Evolutionary conservation across 768 basidiomycete genomes (phyloP), one percentile per base, ranked within the genome.

Genomic region (Cubamyces lactineus): DNA sequence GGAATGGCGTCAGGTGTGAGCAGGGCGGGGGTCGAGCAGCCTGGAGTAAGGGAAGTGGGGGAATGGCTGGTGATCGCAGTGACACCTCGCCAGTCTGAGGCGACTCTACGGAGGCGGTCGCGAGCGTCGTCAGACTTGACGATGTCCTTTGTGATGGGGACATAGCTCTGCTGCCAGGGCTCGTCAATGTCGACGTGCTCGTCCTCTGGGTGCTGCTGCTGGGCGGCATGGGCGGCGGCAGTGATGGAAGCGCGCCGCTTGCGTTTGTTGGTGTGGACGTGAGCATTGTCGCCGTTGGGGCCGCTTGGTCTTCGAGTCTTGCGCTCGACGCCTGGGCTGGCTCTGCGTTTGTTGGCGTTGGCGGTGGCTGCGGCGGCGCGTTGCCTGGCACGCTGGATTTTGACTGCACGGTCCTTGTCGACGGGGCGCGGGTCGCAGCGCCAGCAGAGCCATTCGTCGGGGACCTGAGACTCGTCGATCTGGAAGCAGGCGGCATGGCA

Each of bases 401-500:
- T 78, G 53, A 77, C 77, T 21, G 84, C 85, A 47, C 78, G 69
- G 40, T 84, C 80, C 53, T 74, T 75, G 66, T 85, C 80, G 19
- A 84, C 81, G 13, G 74, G 67, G 1, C 80, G 65, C 5, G 86
- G 82, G 59, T 79, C 74, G 69, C 91, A 92, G 5, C 79, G 69
- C 82, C 90, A 91, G 73, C 94, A 97, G 23, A 75, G 74, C 80
- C 90, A 94, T 59, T 87, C 83, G 49, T 94, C 91, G 1, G 90
- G 89, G 0, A 91, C 87, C 46, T 75, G 66, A 67, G 79, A 82
- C 54, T 81, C 75, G 13, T 78, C 75, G 63, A 90, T 86, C 49
- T 78, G 83, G 66, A 89, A 90, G 75, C 94, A 95, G 8, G 84
- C 86, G 7, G 84, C 86, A 75, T 96, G 94, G 67, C 88, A 89